Base-by-base conservation (phyloP, 768 basidiomycete genomes). In the Cyclocybe aegerita region DNA sequence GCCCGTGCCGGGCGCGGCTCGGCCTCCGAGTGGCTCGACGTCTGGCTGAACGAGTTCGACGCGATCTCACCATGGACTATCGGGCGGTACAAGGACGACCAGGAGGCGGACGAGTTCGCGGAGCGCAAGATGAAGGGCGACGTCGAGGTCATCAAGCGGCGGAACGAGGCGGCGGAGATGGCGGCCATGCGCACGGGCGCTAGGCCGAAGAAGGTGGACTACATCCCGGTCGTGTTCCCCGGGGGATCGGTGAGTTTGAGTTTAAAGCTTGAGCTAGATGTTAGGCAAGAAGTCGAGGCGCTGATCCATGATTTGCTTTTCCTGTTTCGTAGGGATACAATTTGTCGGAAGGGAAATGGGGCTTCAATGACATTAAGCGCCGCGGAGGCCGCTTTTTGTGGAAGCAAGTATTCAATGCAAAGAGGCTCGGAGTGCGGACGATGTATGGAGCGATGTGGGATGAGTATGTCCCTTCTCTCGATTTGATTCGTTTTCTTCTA, bases 401-500 rank as follows among this genome's bases (percentile, higher is more conserved):
- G 87, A 74, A 81, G 49, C 90, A 93, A 63, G 70, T 93, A 4
- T 81, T 77, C 70, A 85, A 91, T 59, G 85, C 82, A 9, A 78
- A 77, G 23, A 71, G 75, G 39, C 76, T 77, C 29, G 82, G 86
- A 29, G 82, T 79, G 6, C 78, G 81, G 14, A 84, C 70, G 6
- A 78, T 91, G 46, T 92, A 92, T 54, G 85, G 86, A 16, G 88
- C 89, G 6, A 92, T 91, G 89, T 92, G 90, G 88, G 90, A 93
- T 59, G 90, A 91, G 85, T 81, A 52, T 60, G 76, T 69, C 14
- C 42, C 12, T 36, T 45, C 39, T 32, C 35, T 43, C 39, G 31
- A 34, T 41, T 55, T 51, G 45, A 16, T 40, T 51, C 39, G 34
- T 39, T 51, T 34, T 50, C 33, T 41, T 43, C n/a, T 39, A 8